phyloP scores from a whole-genome alignment of 192 early-diverging fungal species.

The Phlyctochytrium bullatum region DNA sequence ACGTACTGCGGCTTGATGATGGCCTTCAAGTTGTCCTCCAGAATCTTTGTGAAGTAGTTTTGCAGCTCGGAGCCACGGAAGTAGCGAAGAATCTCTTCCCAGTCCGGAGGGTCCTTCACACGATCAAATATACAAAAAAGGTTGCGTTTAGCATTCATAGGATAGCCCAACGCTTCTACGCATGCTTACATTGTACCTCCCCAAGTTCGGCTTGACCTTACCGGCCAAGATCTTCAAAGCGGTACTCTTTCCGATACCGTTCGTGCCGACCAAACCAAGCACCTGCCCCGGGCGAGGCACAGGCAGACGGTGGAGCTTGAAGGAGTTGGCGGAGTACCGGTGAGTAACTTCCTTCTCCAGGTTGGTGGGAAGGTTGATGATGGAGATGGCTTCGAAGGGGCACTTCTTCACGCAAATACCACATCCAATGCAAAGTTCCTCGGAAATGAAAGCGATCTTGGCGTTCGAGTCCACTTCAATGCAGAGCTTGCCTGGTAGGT shows the following conservation, averaged over 20 bases:
- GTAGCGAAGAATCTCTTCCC: conserved; percentile 93
- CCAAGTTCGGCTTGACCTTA: conserved; percentile 95
- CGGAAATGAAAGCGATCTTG: conserved; percentile 92
- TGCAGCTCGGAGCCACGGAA: conserved; percentile 97
- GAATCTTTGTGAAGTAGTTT: conserved; percentile 98
- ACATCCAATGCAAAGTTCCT: conserved; percentile 96
- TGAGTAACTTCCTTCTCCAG: conserved; percentile 93
- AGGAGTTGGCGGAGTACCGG: conserved; percentile 93
- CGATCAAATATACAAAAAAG: neutral
- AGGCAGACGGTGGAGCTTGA: conserved; percentile 96
- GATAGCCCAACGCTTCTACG: conserved; percentile 14
- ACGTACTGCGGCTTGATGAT: conserved; percentile 98
- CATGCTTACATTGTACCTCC: conserved; percentile 70
- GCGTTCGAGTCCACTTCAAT: conserved; percentile 84
- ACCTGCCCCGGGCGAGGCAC: conserved; percentile 95
- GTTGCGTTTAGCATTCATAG: neutral
- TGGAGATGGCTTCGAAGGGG: conserved; percentile 94
- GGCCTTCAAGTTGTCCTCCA: conserved; percentile 92
- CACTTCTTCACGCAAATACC: conserved; percentile 98
- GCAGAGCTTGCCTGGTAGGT: conserved; percentile 72
- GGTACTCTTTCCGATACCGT: conserved; percentile 85
- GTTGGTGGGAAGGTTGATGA: conserved; percentile 97
- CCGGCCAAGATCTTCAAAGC: conserved; percentile 93
- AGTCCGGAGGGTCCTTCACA: conserved; percentile 84
- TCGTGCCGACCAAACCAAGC: conserved; percentile 93